Evolutionary conservation across 306 rosid genomes (phyloP), one percentile per base, ranked within the genome.

Genomic region (Vigna angularis): DNA sequence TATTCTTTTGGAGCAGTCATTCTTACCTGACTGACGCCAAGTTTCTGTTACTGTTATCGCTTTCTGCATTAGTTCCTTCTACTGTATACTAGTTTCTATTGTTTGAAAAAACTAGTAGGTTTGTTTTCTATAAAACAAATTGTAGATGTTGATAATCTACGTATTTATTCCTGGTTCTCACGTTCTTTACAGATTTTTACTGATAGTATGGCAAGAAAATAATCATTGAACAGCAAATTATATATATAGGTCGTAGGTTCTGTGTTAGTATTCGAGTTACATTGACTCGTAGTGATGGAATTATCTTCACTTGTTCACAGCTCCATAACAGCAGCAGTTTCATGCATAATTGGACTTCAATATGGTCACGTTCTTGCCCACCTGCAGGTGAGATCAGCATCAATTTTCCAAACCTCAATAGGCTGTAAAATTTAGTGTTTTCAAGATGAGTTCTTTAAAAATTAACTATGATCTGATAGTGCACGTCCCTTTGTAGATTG

Each of bases 321-420:
- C 83, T 86, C 97, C 70, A 56, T 94, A 88, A 88, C 96, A 49
- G 94, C 98, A 26, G 89, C 97, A 48, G 96, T 89, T 71, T 86
- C 98, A 15, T 92, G 97, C 90, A 90, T 94, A 76, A 81, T 94
- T 84, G 98, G 98, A 79, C 97, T 94, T 75, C 98, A 94, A 74
- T 94, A 87, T 67, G 98, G 98, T 74, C 98, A 94, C 26, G 71
- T 92, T 84, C 96, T 94, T 76, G 90, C 91, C 67, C 88, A 82
- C 80, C 10, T 88, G 69, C 85, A 90, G 98, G 98, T 94, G 76
- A 82, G 83, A 83, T 52, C 50, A 65, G 42, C 34, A 55, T 50
- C 17, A 61, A 72, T 12, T 76, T 78, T 66, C 50, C 73, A 79
- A 61, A 68, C 56, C 70, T 70, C 77, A 14, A 15, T 42, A 17